phyloP scores from a whole-genome alignment of 805 yeast species.

The Yarrowia sp. region DNA sequence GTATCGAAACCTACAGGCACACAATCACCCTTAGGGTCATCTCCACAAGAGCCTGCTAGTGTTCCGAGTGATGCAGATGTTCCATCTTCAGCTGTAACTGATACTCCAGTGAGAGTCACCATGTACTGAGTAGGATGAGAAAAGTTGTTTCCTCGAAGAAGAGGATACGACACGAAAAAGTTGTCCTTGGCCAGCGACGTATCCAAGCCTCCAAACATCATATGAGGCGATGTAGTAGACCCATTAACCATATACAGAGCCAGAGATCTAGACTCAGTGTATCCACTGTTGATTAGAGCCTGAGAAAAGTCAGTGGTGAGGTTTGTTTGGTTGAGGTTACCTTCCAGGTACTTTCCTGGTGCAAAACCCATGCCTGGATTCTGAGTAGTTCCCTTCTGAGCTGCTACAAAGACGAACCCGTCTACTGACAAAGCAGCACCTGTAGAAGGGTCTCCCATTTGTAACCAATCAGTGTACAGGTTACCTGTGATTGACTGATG shows the following conservation, averaged over 20 bases:
- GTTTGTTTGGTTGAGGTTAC: not conserved
- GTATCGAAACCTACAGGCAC: conserved; percentile 33
- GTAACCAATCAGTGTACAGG: not conserved
- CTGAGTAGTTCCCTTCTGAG: not conserved
- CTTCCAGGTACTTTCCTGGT: not conserved
- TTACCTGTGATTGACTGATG: not conserved
- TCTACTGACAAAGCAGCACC: not conserved
- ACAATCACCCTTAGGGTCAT: not conserved
- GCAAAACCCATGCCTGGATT: conserved; percentile 10
- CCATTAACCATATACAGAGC: conserved; percentile 15
- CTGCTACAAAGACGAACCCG: conserved; percentile 8
- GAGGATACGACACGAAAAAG: conserved; percentile 18
- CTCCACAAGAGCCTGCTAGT: not conserved
- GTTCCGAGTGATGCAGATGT: not conserved
- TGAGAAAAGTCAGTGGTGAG: conserved; percentile 9
- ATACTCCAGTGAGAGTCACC: conserved; percentile 11
- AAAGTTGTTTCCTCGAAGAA: conserved; percentile 19
- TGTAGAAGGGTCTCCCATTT: not conserved
- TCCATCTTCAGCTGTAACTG: conserved; percentile 6
- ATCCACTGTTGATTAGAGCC: not conserved
- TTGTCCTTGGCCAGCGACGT: conserved; percentile 13
- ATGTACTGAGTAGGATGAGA: conserved; percentile 21
- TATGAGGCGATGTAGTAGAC: conserved; percentile 18
- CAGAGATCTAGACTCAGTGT: conserved; percentile 19
- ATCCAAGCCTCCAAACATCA: conserved; percentile 24